These are phyloP conservation scores for Chamaenerion angustifolium DNA, from an alignment of 345 rosid genomes.

Conservation along the genomic window DNA sequence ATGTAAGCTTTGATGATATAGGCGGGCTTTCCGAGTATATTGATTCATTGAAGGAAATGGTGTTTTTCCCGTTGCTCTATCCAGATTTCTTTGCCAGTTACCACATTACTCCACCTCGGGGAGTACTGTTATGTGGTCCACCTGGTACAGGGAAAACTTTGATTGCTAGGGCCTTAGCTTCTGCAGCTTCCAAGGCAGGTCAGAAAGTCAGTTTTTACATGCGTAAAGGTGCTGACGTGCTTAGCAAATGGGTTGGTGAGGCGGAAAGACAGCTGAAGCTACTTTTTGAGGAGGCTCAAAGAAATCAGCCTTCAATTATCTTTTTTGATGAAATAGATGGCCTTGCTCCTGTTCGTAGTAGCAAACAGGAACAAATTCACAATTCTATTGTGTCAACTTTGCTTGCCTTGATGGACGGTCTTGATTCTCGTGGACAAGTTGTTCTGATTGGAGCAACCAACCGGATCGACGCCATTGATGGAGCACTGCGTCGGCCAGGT, in stretches of 20 bases:
- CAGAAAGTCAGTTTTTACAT: slow-evolving; percentile 99
- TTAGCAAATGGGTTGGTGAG: slow-evolving; percentile 99
- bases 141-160: slow-evolving; percentile 99
- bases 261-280: slow-evolving; percentile 97
- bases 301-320: slow-evolving; percentile 95
- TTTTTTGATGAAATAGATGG: slow-evolving; percentile 99
- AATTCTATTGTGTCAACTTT: slow-evolving; percentile 97
- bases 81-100: slow-evolving; percentile 99
- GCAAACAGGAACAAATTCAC: slow-evolving; percentile 99
- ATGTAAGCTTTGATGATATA: slow-evolving; percentile 86
- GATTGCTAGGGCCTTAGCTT: slow-evolving; percentile 97
- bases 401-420: slow-evolving; percentile 99
- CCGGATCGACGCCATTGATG: slow-evolving; percentile 99
- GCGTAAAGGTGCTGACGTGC: slow-evolving; percentile 99
- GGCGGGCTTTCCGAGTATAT: slow-evolving; percentile 94
- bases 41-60: slow-evolving; percentile 98
- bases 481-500: slow-evolving; percentile 98
- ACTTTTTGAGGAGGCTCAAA: slow-evolving; percentile 97
- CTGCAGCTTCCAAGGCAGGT: slow-evolving; percentile 99
- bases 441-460: slow-evolving; percentile 99
- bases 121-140: slow-evolving; percentile 97
- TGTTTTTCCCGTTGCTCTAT: slow-evolving; percentile 89
- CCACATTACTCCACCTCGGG: slow-evolving; percentile 93
- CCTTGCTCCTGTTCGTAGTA: slow-evolving; percentile 98
- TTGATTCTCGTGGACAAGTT: slow-evolving; percentile 99